phyloP scores from a whole-genome alignment of 371 early-diverging fungal species.

The Rhizomucor miehei region DNA sequence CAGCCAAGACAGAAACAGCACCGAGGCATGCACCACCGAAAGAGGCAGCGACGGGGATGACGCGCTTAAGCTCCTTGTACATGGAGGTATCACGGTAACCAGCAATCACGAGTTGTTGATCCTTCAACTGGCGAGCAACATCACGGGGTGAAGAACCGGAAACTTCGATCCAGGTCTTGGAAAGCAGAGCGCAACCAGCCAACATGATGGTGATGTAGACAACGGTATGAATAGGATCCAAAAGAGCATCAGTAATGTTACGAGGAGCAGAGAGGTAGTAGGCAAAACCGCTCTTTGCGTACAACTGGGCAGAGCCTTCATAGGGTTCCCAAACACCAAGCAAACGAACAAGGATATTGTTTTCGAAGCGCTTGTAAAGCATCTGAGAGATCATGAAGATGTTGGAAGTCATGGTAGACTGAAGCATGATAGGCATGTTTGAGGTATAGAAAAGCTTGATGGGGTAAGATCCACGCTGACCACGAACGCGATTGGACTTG shows the following conservation, averaged over 20 bases:
- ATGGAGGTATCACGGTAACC: conserved; percentile 94
- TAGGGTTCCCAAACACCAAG: conserved; percentile 97
- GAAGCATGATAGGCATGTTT: conserved; percentile 99
- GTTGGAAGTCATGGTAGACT: conserved; percentile 96
- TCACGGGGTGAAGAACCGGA: conserved; percentile 97
- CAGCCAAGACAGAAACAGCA: conserved; percentile 91
- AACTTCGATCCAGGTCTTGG: conserved; percentile 99
- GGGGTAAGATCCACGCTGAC: conserved; percentile 97
- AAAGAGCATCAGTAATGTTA: conserved; percentile 75
- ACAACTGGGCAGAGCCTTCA: conserved; percentile 88
- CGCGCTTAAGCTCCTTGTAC: conserved; percentile 98
- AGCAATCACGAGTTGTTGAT: conserved; percentile 97
- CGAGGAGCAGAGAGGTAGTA: conserved; percentile 98
- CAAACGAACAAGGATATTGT: conserved; percentile 90
- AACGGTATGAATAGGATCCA: conserved; percentile 95
- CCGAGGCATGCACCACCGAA: conserved; percentile 98
- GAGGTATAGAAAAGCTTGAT: conserved; percentile 99
- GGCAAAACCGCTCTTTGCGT: conserved; percentile 93
- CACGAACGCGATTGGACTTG: conserved; percentile 95
- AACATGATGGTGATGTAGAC: conserved; percentile 94
- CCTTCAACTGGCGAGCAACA: conserved; percentile 97
- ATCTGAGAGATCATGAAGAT: conserved; percentile 96
- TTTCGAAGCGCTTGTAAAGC: conserved; percentile 94
- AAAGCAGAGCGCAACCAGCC: conserved; percentile 92
- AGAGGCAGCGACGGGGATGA: conserved; percentile 96